Evolutionary conservation across 2,329 filamentous ascomycete species (phyloP).

Genomic region (Neospermospora avenae): DNA sequence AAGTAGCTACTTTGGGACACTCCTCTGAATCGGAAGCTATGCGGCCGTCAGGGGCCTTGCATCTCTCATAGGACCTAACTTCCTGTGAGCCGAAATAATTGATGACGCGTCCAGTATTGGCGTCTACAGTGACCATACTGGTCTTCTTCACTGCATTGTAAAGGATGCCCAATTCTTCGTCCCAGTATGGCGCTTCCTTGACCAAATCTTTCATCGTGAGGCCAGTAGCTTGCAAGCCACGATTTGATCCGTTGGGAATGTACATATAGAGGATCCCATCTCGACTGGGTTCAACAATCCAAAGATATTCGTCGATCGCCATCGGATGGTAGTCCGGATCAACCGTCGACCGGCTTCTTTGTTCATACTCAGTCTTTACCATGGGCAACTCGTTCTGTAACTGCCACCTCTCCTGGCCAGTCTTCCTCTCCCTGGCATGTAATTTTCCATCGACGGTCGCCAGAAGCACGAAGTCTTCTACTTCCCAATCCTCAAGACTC

Average conservation of each 20-base stretch:
- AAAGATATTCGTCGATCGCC: conserved; percentile 79
- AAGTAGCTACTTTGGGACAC: conserved; percentile 74
- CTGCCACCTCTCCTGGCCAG: conserved; percentile 81
- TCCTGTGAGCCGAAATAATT: conserved; percentile 80
- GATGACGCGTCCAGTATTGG: conserved; percentile 74
- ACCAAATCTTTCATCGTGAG: conserved; percentile 83
- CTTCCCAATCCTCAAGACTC: conserved; percentile 98
- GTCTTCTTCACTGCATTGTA: conserved; percentile 93
- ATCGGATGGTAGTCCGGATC: conserved; percentile 54
- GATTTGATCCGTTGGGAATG: conserved; percentile 59
- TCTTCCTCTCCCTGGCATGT: conserved; percentile 85
- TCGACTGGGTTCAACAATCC: conserved; percentile 89
- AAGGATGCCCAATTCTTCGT: conserved; percentile 72
- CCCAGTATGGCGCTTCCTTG: conserved; percentile 77
- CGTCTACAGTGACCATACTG: conserved; percentile 84
- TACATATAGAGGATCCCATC: conserved; percentile 88
- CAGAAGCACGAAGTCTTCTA: conserved; percentile 99
- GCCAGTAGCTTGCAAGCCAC: conserved; percentile 62
- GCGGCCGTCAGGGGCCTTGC: conserved; percentile 52
- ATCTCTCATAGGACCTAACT: conserved; percentile 58
- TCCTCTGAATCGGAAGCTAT: conserved; percentile 58
- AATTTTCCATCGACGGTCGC: conserved; percentile 99
- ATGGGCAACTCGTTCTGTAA: conserved; percentile 81
- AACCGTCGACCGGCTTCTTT: conserved; percentile 61
- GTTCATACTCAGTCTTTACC: conserved; percentile 84